phyloP scores from a whole-genome alignment of 2,329 filamentous ascomycete genomes.

The Hymenoscyphus albidus region DNA sequence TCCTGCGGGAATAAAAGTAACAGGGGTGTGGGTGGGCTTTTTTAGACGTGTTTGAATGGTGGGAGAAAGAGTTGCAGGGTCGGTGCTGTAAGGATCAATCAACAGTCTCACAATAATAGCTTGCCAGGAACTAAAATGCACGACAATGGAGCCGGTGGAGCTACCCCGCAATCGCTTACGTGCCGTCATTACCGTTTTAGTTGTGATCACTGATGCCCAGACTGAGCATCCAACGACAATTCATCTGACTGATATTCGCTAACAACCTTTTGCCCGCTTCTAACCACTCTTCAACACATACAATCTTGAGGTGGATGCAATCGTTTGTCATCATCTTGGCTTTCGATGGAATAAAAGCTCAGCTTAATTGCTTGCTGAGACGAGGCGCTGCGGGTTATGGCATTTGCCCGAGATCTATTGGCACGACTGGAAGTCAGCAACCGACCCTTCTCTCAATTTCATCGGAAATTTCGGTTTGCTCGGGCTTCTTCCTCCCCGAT shows the following conservation, averaged over 20 bases:
- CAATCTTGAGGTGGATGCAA: not conserved
- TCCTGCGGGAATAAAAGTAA: not conserved
- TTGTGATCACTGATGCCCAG: not conserved
- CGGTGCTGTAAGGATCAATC: not conserved
- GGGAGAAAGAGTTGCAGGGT: not conserved
- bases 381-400: not conserved
- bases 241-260: not conserved
- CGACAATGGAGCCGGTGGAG: not conserved
- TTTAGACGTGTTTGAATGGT: not conserved
- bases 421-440: not conserved
- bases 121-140: too few species aligned
- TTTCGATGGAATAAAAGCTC: not conserved
- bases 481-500: not conserved
- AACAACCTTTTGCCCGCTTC: not conserved
- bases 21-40: not conserved
- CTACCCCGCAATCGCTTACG: constrained; percentile 6
- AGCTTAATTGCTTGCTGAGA: constrained; percentile 4
- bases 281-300: not conserved
- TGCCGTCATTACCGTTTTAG: not conserved
- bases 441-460: not conserved
- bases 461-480: constrained; percentile 5
- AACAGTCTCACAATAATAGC: not conserved
- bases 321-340: not conserved
- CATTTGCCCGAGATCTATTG: constrained; percentile 1
- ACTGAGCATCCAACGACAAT: not conserved